These are phyloP conservation scores for Artemisia princeps DNA, from an alignment of 140 eudicot genomes.

Conservation along the genomic window DNA sequence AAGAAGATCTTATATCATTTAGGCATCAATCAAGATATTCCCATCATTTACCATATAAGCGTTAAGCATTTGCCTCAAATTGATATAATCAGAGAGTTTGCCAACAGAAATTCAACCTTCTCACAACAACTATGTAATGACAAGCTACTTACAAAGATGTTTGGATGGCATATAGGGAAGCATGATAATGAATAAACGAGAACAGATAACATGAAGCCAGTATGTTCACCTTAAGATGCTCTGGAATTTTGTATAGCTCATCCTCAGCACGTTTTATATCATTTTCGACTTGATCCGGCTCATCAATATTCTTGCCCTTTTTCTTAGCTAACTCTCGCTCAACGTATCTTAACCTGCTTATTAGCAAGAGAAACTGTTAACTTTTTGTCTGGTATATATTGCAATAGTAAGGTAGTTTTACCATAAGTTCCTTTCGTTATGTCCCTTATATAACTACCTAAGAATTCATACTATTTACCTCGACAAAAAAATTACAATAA, in stretches of 20 bases:
- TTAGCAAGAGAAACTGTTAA: slow-evolving; percentile 4
- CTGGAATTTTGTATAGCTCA: slow-evolving; percentile 81
- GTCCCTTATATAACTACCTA: slow-evolving; percentile 2
- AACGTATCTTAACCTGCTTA: slow-evolving; percentile 71
- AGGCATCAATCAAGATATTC: background rate
- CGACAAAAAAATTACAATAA: background rate
- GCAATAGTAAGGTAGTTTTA: no score
- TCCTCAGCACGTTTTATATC: slow-evolving; percentile 77
- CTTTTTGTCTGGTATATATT: no score
- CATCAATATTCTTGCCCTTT: slow-evolving; percentile 67
- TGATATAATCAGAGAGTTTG: slow-evolving; percentile 4
- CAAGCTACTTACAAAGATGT: background rate
- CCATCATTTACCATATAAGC: background rate
- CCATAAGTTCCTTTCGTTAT: no score
- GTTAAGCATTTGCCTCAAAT: background rate
- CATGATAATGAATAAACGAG: background rate
- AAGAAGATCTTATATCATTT: background rate
- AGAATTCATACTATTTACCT: background rate
- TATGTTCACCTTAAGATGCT: slow-evolving; percentile 71
- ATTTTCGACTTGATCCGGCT: slow-evolving; percentile 57
- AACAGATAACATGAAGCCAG: slow-evolving; percentile 4
- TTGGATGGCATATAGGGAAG: background rate
- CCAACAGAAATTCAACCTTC: background rate
- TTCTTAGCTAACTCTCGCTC: slow-evolving; percentile 96
- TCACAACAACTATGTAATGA: slow-evolving; percentile 2